These are phyloP conservation scores for Microbotryum scabiosae DNA, from an alignment of 1,284 basidiomycete genomes.

Conservation along the genomic window DNA sequence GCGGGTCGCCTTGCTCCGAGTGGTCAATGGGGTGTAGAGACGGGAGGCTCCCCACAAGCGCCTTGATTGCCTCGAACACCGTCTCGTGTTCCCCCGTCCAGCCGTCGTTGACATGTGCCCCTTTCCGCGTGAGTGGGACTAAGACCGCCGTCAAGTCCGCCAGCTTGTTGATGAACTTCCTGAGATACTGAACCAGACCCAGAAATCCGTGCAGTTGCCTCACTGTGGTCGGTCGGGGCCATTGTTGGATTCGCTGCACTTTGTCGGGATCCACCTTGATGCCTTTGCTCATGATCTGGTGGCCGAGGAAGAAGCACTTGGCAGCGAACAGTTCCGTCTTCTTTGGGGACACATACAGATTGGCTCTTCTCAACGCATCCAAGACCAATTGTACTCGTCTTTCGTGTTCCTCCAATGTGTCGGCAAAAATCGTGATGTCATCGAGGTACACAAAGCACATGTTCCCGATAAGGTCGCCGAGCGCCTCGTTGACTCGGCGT, in stretches of 20 bases:
- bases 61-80: too few relatives aligned
- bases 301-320: slow-evolving; percentile 40
- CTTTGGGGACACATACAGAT: slow-evolving; percentile 36
- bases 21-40: slow-evolving; percentile 39
- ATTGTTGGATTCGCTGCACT: too few relatives aligned
- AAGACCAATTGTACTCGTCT: slow-evolving; percentile 38
- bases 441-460: slow-evolving; percentile 41
- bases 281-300: slow-evolving; percentile 38
- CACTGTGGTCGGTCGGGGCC: too few relatives aligned
- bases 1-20: slow-evolving; percentile 18
- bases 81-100: too few relatives aligned
- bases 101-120: too few relatives aligned
- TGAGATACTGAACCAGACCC: too few relatives aligned
- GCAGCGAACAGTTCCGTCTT: slow-evolving; percentile 37
- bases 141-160: too few relatives aligned
- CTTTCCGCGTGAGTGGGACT: too few relatives aligned
- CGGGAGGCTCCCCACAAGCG: too few relatives aligned
- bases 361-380: slow-evolving; percentile 27
- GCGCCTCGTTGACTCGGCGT: slow-evolving; percentile 15
- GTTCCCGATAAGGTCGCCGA: slow-evolving; percentile 6
- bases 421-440: slow-evolving; percentile 46
- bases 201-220: too few relatives aligned
- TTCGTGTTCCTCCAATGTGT: slow-evolving; percentile 40
- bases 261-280: slow-evolving; percentile 40
- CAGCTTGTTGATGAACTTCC: too few relatives aligned